Base-by-base conservation (phyloP, 345 rosid genomes). In the Salix koriyanagi region DNA sequence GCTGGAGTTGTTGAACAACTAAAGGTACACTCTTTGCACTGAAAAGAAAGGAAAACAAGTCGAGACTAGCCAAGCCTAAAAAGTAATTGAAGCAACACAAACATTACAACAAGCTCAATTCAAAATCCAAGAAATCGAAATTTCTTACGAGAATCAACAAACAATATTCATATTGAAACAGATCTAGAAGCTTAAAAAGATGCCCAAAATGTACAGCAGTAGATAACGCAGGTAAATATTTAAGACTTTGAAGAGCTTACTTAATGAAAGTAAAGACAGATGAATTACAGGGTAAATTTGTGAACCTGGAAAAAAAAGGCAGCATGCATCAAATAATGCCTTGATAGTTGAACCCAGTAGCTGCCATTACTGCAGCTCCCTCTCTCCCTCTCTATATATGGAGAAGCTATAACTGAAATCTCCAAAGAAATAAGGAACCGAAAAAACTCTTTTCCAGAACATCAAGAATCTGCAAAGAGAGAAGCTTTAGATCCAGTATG, bases 1-100 rank as follows among this genome's bases (percentile, higher is more conserved):
- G 61, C 65, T 66, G 68, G 60, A 74, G 79, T 72, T 39, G 86
- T 75, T 83, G 70, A 81, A 83, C 85, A 73, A 76, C 79, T 75
- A 7, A 71, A 74, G 71, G 68, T 65, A 42, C 73, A 66, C 65
- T 30, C 6, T 66, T 66, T 70, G 23, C 36, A 34, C 80, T 71
- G 61, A 52, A 65, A 64, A 18, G 50, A 28, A 58, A 70, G 19
- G 69, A 75, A 76, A 54, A 32, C 46, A 26, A 71, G 8, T 72
- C 6, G 58, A 72, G 68, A 69, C 79, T 67, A 61, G 61, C 41
- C 64, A 70, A 60, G 74, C 41, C 34, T 26, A 8, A 42, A 41
- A 26, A 32, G 48, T 26, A 42, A 76, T 64, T 28, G 18, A 52
- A 37, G 65, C 2, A 66, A 13, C 30, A 32, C 71, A 67, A 61